Evolutionary conservation across 768 basidiomycete genomes (phyloP).

Genomic region (Naematelia encephala): DNA sequence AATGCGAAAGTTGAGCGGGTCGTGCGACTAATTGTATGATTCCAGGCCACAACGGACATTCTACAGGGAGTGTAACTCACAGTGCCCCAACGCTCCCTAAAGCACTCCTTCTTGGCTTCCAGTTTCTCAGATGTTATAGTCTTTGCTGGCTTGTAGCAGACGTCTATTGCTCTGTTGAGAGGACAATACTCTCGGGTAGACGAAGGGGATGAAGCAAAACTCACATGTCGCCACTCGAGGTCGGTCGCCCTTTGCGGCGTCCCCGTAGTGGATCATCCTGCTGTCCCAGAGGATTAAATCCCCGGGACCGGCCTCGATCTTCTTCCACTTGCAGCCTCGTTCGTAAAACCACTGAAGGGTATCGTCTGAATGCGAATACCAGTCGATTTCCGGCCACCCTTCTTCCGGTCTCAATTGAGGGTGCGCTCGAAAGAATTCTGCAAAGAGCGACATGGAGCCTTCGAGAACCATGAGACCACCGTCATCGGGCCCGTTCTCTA

Average conservation of each 20-base stretch:
- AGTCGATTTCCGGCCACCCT: background rate
- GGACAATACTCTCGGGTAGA: background rate
- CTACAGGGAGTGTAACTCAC: slow-evolving; percentile 17
- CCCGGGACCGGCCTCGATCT: slow-evolving; percentile 47
- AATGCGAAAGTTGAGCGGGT: slow-evolving; percentile 32
- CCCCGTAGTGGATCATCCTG: slow-evolving; percentile 45
- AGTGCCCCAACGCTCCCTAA: slow-evolving; percentile 27
- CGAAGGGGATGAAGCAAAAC: slow-evolving; percentile 17
- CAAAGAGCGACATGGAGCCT: slow-evolving; percentile 44
- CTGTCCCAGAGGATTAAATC: slow-evolving; percentile 51
- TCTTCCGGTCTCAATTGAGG: slow-evolving; percentile 11
- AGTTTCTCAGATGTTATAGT: slow-evolving; percentile 28
- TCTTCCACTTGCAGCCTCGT: slow-evolving; percentile 49
- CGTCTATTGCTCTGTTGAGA: slow-evolving; percentile 23
- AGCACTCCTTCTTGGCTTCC: slow-evolving; percentile 23
- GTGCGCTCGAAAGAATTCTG: slow-evolving; percentile 47
- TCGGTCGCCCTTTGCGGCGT: slow-evolving; percentile 32
- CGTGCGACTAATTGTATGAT: slow-evolving; percentile 42
- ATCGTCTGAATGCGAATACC: slow-evolving; percentile 15
- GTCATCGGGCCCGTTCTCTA: slow-evolving; percentile 37
- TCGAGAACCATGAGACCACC: slow-evolving; percentile 43
- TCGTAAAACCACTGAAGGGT: slow-evolving; percentile 51
- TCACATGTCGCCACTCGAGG: slow-evolving; percentile 48
- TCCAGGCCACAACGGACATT: slow-evolving; percentile 4
- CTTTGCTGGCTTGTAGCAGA: slow-evolving; percentile 48